phyloP scores from a whole-genome alignment of 1,139 yeast genomes.

The Candida tunisiensis region DNA sequence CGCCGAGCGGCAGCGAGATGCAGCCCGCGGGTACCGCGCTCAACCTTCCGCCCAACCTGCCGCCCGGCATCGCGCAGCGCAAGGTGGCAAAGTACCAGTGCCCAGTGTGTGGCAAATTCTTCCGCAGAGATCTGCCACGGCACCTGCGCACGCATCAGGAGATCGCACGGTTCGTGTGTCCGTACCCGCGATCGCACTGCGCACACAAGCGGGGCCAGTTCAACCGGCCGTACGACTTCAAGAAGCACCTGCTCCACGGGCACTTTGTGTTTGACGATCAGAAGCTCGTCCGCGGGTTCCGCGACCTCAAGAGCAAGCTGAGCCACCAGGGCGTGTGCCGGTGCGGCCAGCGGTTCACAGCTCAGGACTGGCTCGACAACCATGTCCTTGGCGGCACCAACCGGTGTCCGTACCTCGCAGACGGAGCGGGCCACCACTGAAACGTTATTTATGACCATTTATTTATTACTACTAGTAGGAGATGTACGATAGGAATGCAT shows the following conservation, averaged over 20 bases:
- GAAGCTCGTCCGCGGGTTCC: slow-evolving; percentile 25
- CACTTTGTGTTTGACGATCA: slow-evolving; percentile 39
- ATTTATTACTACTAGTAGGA: too few species aligned
- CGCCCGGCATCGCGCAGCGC: slow-evolving; percentile 53
- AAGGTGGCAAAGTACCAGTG: slow-evolving; percentile 47
- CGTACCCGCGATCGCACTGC: slow-evolving; percentile 38
- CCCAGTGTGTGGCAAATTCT: slow-evolving; percentile 37
- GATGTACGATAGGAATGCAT: too few species aligned
- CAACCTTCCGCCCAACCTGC: slow-evolving; percentile 36
- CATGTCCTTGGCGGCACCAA: slow-evolving; percentile 27
- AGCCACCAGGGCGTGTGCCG: slow-evolving; percentile 36
- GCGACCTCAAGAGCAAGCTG: slow-evolving; percentile 38
- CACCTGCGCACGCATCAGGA: slow-evolving; percentile 50
- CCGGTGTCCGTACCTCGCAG: slow-evolving; percentile 6
- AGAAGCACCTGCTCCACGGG: slow-evolving; percentile 46
- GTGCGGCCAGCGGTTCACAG: slow-evolving; percentile 36
- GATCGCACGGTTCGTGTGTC: slow-evolving; percentile 40
- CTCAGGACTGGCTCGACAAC: slow-evolving; percentile 38
- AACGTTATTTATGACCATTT: too few species aligned
- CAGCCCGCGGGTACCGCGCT: slow-evolving; percentile 7
- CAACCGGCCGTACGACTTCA: slow-evolving; percentile 54
- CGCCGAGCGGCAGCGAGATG: slow-evolving; percentile 1
- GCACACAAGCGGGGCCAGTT: slow-evolving; percentile 46
- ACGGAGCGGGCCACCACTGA: slow-evolving; percentile 1
- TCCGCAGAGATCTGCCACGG: slow-evolving; percentile 45